Percentiles rank a stretch among this genome's conserved stretches.
Conservation (phyloP, 2,329 filamentous ascomycete genomes). For the Xylariaceae sp. region DNA sequence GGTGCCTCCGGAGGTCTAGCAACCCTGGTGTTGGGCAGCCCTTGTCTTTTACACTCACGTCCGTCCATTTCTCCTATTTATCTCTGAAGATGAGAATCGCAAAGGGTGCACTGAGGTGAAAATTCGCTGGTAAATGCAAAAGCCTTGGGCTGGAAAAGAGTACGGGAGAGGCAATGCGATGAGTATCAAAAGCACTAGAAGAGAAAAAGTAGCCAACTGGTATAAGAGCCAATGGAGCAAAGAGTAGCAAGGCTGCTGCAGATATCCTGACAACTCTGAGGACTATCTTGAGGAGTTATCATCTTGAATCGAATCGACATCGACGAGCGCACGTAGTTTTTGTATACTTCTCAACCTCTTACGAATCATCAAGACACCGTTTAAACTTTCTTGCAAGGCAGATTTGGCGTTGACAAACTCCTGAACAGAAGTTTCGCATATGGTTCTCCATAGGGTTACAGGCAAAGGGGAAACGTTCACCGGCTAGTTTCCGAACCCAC, state of each 20-base stretch:
- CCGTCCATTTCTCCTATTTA: constrained; percentile 39
- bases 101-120: constrained; percentile 9
- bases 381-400: constrained; percentile 32
- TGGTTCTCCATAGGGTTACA: constrained; percentile 30
- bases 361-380: constrained; percentile 22
- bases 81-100: constrained; percentile 1
- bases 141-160: background rate
- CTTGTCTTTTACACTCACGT: constrained; percentile 36
- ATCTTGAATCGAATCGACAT: constrained; percentile 30
- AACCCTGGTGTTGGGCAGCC: constrained; percentile 1
- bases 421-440: constrained; percentile 15
- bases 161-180: constrained; percentile 17
- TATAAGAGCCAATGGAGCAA: constrained; percentile 21
- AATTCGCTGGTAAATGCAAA: constrained; percentile 16
- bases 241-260: constrained; percentile 33
- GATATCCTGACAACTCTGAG: constrained; percentile 30
- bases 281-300: constrained; percentile 29
- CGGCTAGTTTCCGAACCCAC: constrained; percentile 26
- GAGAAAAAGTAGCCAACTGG: constrained; percentile 16
- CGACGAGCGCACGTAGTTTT: constrained; percentile 38
- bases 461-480: constrained; percentile 24
- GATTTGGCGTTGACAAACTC: constrained; percentile 26
- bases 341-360: constrained; percentile 34
- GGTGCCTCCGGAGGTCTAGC: background rate
- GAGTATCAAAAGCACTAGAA: constrained; percentile 17